Percentiles rank a stretch among this genome's conserved stretches.
These are phyloP conservation scores for Brassica incana DNA, from an alignment of 345 rosid species.

Conservation along the genomic window DNA sequence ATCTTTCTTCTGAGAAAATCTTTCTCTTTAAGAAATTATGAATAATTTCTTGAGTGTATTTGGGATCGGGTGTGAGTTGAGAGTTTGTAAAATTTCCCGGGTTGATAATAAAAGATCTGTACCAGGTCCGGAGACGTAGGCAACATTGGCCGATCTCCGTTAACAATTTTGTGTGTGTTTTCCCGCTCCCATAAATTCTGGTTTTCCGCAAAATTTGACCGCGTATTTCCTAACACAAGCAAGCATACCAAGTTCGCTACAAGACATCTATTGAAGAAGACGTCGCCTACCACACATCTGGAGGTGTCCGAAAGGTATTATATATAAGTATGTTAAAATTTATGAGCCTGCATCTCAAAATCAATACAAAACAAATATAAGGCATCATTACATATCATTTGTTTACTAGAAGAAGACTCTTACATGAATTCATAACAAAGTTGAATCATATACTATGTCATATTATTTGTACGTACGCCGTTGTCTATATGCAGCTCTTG, in stretches of 20 bases:
- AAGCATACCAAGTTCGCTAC: conserved; percentile 74
- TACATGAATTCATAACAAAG: not conserved
- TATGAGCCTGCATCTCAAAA: not conserved
- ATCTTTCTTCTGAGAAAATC: too few relatives aligned
- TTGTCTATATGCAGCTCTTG: conserved; percentile 55
- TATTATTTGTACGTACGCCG: not conserved
- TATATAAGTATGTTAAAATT: not conserved
- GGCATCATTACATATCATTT: not conserved
- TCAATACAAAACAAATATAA: not conserved
- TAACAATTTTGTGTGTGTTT: too few relatives aligned
- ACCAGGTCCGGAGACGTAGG: too few relatives aligned
- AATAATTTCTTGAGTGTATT: too few relatives aligned
- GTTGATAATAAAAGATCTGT: too few relatives aligned
- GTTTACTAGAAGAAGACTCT: not conserved
- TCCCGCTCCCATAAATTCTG: too few relatives aligned
- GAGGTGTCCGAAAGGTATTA: conserved; percentile 76
- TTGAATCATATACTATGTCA: not conserved
- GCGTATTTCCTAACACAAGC: too few relatives aligned
- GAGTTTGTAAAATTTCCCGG: too few relatives aligned
- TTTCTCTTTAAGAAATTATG: too few relatives aligned
- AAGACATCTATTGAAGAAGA: conserved; percentile 90
- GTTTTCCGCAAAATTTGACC: too few relatives aligned
- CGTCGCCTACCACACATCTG: conserved; percentile 74
- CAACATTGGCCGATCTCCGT: too few relatives aligned
- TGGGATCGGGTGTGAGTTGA: too few relatives aligned